A percentile compares a stretch with the other conserved stretches of the same genome.
These are phyloP conservation scores for Lipomyces chichibuensis DNA, from an alignment of 805 yeast species.

Conservation along the genomic window DNA sequence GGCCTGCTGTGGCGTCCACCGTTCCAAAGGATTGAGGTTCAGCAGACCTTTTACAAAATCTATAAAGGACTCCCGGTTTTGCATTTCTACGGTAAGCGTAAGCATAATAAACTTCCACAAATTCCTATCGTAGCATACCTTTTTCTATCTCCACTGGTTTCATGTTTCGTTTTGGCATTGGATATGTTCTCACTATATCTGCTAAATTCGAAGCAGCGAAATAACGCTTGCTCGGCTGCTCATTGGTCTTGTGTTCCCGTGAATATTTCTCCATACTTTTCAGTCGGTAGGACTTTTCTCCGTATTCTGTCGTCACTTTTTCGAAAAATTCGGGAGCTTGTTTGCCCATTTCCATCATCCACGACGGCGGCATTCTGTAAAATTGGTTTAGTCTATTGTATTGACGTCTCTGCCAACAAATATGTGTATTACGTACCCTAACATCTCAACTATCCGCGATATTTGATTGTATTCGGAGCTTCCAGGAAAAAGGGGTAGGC, in stretches of 20 bases:
- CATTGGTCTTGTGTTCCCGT: constrained; percentile 50
- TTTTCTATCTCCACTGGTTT: constrained; percentile 52
- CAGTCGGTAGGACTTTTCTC: constrained; percentile 46
- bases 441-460: constrained; percentile 74
- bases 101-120: not conserved
- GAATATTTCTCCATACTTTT: constrained; percentile 60
- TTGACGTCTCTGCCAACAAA: not conserved
- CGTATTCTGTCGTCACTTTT: constrained; percentile 47
- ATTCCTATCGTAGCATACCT: not conserved
- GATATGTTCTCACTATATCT: constrained; percentile 78
- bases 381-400: not conserved
- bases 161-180: constrained; percentile 48
- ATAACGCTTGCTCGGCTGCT: constrained; percentile 83
- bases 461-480: constrained; percentile 91
- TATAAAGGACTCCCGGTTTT: constrained; percentile 67
- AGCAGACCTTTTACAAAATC: constrained; percentile 80
- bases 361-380: constrained; percentile 67
- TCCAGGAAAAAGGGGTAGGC: constrained; percentile 94
- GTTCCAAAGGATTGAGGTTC: constrained; percentile 84
- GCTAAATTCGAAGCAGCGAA: constrained; percentile 66
- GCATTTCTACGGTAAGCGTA: constrained; percentile 54
- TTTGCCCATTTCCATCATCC: constrained; percentile 97
- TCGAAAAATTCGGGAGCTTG: constrained; percentile 72
- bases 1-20: constrained; percentile 98
- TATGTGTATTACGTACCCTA: constrained; percentile 53